Base-by-base conservation (phyloP, 2,329 filamentous ascomycete species). In the Fusarium sororula region DNA sequence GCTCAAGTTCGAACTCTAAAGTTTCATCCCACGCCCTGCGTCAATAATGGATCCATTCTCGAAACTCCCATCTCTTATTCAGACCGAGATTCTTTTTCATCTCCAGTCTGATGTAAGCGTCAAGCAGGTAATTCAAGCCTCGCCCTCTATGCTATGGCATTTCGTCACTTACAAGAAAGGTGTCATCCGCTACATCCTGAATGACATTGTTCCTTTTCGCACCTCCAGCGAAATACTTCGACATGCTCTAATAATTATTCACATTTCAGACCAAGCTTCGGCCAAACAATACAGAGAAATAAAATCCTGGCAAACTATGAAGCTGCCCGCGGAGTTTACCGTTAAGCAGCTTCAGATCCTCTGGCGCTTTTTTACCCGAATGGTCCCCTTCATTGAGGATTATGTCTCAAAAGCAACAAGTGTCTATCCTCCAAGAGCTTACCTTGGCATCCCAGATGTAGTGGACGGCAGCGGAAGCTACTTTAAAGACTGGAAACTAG, bases 281-380 rank as follows among this genome's bases (percentile, higher is more conserved):
- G 26, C 30, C 24, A n/a, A 10, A n/a, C 24, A 2, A 20, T 44
- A 44, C 18, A 3, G 1, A 10, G 20, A 28, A 1, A 28, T 7
- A 2, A 1, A n/a, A 4, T 4, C 9, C 2, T 48, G 24, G 42
- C 5, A 4, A 13, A 18, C 18, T 8, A 15, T 13, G 18, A 4
- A 45, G 26, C 11, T n/a, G 18, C 18, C 42, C 0, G 17, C 13
- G 0, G 5, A 45, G 0, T 26, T 45, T 7, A 45, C 42, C 24
- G 11, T 6, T 3, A 18, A 45, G 1, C 42, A 62, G 5, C 13
- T 41, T 24, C 14, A 20, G 7, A 24, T 2, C 1, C 20, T 44
- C 24, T 64, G 45, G 26, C 38, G 6, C 2, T 7, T 64, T 0
- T 35, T 64, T 1, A 26, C 22, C 6, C 62, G 37, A 5, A 10